Evolutionary conservation across 306 rosid species (phyloP).

Genomic region (Begonia loranthoides): DNA sequence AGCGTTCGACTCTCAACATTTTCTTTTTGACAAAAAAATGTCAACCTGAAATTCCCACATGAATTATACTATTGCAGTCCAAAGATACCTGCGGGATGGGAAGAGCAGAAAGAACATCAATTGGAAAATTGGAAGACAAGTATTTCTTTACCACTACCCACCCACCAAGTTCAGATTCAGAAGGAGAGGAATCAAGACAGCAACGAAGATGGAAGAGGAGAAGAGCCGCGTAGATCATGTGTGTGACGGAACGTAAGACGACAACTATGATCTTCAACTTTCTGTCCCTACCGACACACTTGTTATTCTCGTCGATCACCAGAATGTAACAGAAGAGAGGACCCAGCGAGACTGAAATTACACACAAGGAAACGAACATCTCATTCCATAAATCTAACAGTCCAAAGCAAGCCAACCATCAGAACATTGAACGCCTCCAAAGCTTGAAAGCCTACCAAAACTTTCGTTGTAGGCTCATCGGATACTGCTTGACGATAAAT

Average conservation of each 20-base stretch:
- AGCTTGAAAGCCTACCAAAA: neutral
- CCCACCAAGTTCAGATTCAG: too few species aligned
- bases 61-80: too few species aligned
- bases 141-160: too few species aligned
- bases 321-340: too few species aligned
- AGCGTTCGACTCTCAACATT: too few species aligned
- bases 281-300: constrained; percentile 5
- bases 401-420: neutral
- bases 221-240: constrained; percentile 3
- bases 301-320: neutral
- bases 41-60: too few species aligned
- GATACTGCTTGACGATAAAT: too few species aligned
- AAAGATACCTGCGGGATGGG: too few species aligned
- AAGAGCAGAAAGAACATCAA: too few species aligned
- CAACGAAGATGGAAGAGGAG: constrained; percentile 3
- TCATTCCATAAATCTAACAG: neutral
- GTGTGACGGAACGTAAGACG: constrained; percentile 6
- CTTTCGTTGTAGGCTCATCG: neutral
- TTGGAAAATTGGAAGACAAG: too few species aligned
- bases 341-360: constrained; percentile 4
- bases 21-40: neutral
- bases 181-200: too few species aligned
- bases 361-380: neutral
- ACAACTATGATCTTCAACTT: constrained; percentile 2
- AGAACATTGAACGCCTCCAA: neutral